Percentiles rank a stretch among this genome's conserved stretches.
Conservation (phyloP, 768 basidiomycete genomes). For the Calocybe gangraenosa region DNA sequence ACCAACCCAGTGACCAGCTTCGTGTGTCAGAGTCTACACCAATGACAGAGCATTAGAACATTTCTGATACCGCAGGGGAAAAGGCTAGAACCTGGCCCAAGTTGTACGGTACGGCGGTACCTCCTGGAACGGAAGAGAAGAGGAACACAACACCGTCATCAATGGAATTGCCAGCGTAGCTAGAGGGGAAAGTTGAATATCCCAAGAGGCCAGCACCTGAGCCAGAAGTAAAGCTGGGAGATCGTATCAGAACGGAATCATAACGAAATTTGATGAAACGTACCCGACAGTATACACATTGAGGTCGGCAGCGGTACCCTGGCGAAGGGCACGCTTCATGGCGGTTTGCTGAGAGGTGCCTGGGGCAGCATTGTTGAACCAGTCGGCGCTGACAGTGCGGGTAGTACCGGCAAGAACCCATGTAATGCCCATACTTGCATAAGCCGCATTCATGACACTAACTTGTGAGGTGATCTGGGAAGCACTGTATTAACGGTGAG, state of each 20-base stretch:
- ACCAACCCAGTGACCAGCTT: constrained; percentile 60
- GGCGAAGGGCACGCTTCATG: constrained; percentile 45
- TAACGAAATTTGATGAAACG: constrained; percentile 8
- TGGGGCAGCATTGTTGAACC: constrained; percentile 44
- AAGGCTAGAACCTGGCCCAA: constrained; percentile 29
- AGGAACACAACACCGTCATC: constrained; percentile 50
- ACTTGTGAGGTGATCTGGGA: constrained; percentile 35
- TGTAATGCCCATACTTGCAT: constrained; percentile 29
- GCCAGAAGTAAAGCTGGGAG: constrained; percentile 32
- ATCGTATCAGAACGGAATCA: background rate
- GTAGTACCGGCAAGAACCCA: constrained; percentile 39
- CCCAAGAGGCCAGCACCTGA: constrained; percentile 43
- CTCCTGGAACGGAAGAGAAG: constrained; percentile 39
- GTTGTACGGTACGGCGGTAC: constrained; percentile 38
- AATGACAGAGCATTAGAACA: constrained; percentile 2
- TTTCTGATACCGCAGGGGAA: constrained; percentile 2
- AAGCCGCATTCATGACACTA: constrained; percentile 37
- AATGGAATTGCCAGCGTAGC: constrained; percentile 31
- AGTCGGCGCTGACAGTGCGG: constrained; percentile 39
- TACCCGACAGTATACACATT: constrained; percentile 53
- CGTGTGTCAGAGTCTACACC: constrained; percentile 44
- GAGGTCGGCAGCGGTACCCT: constrained; percentile 35
- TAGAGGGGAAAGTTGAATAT: constrained; percentile 49
- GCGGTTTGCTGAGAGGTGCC: constrained; percentile 30
- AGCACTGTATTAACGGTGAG: constrained; percentile 22